Evolutionary conservation across 257 asterid species (phyloP).

Genomic region (Solanum chaucha): DNA sequence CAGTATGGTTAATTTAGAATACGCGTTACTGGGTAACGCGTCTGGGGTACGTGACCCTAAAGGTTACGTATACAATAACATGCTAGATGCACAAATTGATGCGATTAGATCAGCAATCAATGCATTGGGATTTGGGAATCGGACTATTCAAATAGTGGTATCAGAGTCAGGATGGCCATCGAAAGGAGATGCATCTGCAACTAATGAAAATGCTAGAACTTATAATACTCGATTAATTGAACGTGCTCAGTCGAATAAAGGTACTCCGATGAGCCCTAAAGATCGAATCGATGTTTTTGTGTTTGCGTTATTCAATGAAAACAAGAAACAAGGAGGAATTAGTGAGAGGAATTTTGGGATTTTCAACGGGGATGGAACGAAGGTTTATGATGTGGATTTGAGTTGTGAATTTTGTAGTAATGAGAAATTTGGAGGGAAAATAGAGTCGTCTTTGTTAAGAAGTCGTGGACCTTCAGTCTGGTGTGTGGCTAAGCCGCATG

Average conservation of each 20-base stretch:
- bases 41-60: slow-evolving; percentile 36
- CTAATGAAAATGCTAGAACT: slow-evolving; percentile 37
- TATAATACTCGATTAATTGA: slow-evolving; percentile 29
- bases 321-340: slow-evolving; percentile 40
- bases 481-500: slow-evolving; percentile 66
- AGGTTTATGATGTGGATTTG: slow-evolving; percentile 48
- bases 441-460: neutral
- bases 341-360: slow-evolving; percentile 60
- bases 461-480: slow-evolving; percentile 54
- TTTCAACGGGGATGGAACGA: slow-evolving; percentile 39
- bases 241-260: slow-evolving; percentile 28
- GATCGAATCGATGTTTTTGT: slow-evolving; percentile 31
- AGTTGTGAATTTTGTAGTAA: slow-evolving; percentile 38
- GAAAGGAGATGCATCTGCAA: slow-evolving; percentile 36
- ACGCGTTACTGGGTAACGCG: slow-evolving; percentile 36
- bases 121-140: slow-evolving; percentile 31
- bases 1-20: slow-evolving; percentile 18
- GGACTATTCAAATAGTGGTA: slow-evolving; percentile 25
- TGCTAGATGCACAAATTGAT: slow-evolving; percentile 64
- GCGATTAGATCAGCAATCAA: slow-evolving; percentile 39
- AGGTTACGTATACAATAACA: slow-evolving; percentile 33
- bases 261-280: slow-evolving; percentile 52
- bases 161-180: slow-evolving; percentile 79
- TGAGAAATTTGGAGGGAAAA: slow-evolving; percentile 27
- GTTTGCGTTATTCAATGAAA: slow-evolving; percentile 51